phyloP scores from a whole-genome alignment of 2,329 filamentous ascomycete species.

The Aspergillus melleus region DNA sequence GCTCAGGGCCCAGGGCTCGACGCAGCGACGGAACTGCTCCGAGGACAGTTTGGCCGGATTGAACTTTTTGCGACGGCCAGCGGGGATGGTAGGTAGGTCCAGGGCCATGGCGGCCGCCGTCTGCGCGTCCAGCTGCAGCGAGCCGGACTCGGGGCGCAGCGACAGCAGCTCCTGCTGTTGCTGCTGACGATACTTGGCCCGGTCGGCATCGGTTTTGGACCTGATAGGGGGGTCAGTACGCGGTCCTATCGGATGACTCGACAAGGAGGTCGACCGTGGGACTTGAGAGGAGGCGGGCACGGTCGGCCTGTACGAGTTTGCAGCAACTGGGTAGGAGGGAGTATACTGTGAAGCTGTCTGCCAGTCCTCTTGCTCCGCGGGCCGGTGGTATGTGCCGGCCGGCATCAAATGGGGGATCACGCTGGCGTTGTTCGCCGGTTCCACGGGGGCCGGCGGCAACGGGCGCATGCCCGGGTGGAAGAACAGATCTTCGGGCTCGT shows the following conservation, averaged over 20 bases:
- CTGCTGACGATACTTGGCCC: slow-evolving; percentile 54
- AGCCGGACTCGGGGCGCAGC: slow-evolving; percentile 49
- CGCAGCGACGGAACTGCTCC: slow-evolving; percentile 79
- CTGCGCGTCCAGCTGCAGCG: slow-evolving; percentile 51
- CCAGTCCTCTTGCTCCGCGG: slow-evolving; percentile 46
- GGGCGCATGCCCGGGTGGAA: slow-evolving; percentile 82
- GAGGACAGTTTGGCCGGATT: slow-evolving; percentile 78
- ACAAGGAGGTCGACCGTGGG: slow-evolving; percentile 76
- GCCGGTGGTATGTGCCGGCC: slow-evolving; percentile 63
- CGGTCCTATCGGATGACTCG: slow-evolving; percentile 78
- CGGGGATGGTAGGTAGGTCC: slow-evolving; percentile 81
- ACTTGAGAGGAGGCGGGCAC: slow-evolving; percentile 51
- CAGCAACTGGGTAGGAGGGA: slow-evolving; percentile 38
- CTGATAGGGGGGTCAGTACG: slow-evolving; percentile 78
- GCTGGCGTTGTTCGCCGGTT: slow-evolving; percentile 48
- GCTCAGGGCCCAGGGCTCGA: slow-evolving; percentile 90
- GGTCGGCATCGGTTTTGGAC: slow-evolving; percentile 90
- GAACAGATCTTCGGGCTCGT: slow-evolving; percentile 86
- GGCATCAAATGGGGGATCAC: slow-evolving; percentile 50
- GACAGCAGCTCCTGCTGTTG: slow-evolving; percentile 43
- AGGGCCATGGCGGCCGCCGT: slow-evolving; percentile 61
- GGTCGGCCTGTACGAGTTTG: slow-evolving; percentile 54
- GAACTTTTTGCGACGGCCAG: slow-evolving; percentile 77
- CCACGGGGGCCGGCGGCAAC: slow-evolving; percentile 64
- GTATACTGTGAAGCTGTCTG: slow-evolving; percentile 38